phyloP scores from a whole-genome alignment of 345 rosid genomes.

The Moricandia moricandioides region DNA sequence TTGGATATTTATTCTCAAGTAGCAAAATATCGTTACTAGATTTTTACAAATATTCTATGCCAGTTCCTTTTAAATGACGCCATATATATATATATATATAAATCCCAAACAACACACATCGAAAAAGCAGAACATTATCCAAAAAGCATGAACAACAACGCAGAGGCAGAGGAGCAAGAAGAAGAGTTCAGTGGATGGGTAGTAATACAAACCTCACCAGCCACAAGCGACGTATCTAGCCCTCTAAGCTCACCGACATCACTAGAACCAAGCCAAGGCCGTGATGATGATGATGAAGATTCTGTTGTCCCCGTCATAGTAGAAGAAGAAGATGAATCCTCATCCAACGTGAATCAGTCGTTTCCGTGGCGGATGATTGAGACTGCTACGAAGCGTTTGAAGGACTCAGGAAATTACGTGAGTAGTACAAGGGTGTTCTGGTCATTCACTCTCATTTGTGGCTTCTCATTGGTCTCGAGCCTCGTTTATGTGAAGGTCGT shows the following conservation, averaged over 20 bases:
- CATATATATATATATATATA: conserved; percentile 2
- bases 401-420: conserved; percentile 14
- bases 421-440: conserved; percentile 19
- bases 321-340: conserved; percentile 24
- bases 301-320: not conserved
- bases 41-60: not conserved
- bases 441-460: conserved; percentile 20
- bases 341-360: not conserved
- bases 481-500: conserved; percentile 22
- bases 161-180: conserved; percentile 34
- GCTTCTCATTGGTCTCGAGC: conserved; percentile 21
- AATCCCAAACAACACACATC: not conserved
- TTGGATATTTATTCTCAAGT: conserved; percentile 16
- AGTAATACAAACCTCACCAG: conserved; percentile 24
- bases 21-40: conserved; percentile 14
- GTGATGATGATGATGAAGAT: conserved; percentile 12
- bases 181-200: conserved; percentile 37
- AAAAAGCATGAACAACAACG: conserved; percentile 6
- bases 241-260: conserved; percentile 14
- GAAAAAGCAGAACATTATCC: conserved; percentile 20
- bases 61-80: conserved; percentile 11
- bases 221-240: conserved; percentile 10
- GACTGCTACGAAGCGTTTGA: conserved; percentile 2
- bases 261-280: conserved; percentile 21
- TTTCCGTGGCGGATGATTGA: conserved; percentile 27